Evolutionary conservation across 352 stramenopile species (phyloP).

Genomic region (Pythium dissotocum): DNA sequence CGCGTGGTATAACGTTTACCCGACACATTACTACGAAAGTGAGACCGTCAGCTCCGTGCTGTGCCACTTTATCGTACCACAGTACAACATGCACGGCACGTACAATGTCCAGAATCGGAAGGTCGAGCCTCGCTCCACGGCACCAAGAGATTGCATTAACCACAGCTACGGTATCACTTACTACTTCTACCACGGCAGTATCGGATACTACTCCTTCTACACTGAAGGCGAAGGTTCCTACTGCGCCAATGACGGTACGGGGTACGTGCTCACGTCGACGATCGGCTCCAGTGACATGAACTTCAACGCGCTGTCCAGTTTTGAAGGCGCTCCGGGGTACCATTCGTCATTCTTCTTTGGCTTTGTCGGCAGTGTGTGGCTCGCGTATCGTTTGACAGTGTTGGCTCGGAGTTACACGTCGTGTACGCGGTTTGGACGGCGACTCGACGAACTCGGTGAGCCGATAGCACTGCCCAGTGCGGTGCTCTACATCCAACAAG

Average conservation of each 20-base stretch:
- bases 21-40: background rate
- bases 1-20: background rate
- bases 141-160: background rate
- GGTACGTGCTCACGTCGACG: background rate
- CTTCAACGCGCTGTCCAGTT: background rate
- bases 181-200: background rate
- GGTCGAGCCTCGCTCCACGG: background rate
- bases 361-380: background rate
- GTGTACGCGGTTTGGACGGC: background rate
- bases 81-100: conserved; percentile 1
- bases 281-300: background rate
- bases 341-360: background rate
- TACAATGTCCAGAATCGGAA: background rate
- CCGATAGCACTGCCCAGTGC: background rate
- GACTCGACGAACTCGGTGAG: background rate
- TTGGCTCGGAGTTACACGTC: background rate
- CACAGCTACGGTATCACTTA: background rate
- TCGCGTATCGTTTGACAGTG: background rate
- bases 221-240: background rate
- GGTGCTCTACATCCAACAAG: background rate
- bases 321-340: background rate
- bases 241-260: background rate
- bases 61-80: background rate
- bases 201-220: background rate
- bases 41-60: background rate